Evolutionary conservation across 1,284 basidiomycete genomes (phyloP), one percentile per base, ranked within the genome.

Genomic region (Trametes versicolor): DNA sequence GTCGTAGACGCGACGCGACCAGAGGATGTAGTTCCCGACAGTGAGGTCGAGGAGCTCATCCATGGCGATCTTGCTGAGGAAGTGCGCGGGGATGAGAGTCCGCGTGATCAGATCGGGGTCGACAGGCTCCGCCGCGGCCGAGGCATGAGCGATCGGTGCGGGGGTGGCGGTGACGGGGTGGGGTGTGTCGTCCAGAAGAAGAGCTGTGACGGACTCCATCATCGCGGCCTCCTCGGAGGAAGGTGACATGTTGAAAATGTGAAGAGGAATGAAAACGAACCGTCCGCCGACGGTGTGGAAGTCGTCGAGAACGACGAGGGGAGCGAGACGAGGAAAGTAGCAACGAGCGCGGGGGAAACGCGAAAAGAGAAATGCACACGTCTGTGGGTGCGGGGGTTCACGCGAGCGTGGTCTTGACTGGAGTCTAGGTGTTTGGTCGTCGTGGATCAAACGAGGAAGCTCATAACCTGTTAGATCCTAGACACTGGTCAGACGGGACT

Each of bases 41-140:
- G 23, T 55, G 23, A 63, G 51, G 4, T 63, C 62, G 25, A 63
- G 62, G 4, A 57, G 47, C 8, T 49, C 43, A 1, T 19, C 32
- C 8, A 9, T n/a, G 12, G 39, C 23, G 29, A 47, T 48, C 10
- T 52, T 36, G 15, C 2, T 8, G 2, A 58, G 43, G 39, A 63
- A 34, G 34, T 36, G 25, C 4, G 57, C n/a, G 15, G 62, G 45
- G 36, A 63, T 55, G 2, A 9, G 39, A 12, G 56, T 32, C 12
- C 19, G 10, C 15, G 29, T 23, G 29, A 57, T 34, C 27, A 43
- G 36, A 17, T 63, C 47, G 45, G 45, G 57, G 5, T 63, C 47
- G 21, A 25, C 37, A 21, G 58, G 2, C 47, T 21, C 17, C 39
- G 10, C 29, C 5, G 34, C 48, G 4, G 34, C 21, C 48, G 48